Evolutionary conservation across 257 asterid species (phyloP).

Genomic region (Ehretia macrophylla): DNA sequence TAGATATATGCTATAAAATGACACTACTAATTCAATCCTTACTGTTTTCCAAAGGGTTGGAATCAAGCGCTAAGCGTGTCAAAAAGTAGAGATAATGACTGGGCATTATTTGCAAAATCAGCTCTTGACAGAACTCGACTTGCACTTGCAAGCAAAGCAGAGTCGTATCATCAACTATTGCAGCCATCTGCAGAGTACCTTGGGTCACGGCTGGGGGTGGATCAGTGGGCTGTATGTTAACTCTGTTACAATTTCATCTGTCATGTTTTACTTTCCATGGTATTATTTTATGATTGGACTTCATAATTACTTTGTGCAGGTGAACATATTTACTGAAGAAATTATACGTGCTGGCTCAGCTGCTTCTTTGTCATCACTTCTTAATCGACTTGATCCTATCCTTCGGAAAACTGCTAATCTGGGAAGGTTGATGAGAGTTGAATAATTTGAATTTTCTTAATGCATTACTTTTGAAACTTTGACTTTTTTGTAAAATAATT

Average conservation of each 20-base stretch:
- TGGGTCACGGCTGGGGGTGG: constrained; percentile 86
- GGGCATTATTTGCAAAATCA: constrained; percentile 95
- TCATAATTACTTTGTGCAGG: constrained; percentile 40
- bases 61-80: constrained; percentile 65
- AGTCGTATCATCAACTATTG: constrained; percentile 74
- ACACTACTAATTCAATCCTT: constrained; percentile 1
- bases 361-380: constrained; percentile 88
- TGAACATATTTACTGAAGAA: constrained; percentile 91
- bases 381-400: constrained; percentile 89
- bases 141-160: constrained; percentile 86
- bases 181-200: constrained; percentile 97
- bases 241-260: constrained; percentile 1
- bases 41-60: constrained; percentile 67
- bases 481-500: no score
- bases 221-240: constrained; percentile 72
- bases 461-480: neutral
- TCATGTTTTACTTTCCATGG: no score
- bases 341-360: constrained; percentile 95
- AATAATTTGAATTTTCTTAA: neutral
- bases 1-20: neutral
- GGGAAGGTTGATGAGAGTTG: constrained; percentile 60
- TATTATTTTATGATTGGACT: no score
- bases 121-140: constrained; percentile 91
- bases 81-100: constrained; percentile 45
- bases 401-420: constrained; percentile 86